Base-by-base conservation (phyloP, 176 grass and related monocot species). In the Areca catechu region DNA sequence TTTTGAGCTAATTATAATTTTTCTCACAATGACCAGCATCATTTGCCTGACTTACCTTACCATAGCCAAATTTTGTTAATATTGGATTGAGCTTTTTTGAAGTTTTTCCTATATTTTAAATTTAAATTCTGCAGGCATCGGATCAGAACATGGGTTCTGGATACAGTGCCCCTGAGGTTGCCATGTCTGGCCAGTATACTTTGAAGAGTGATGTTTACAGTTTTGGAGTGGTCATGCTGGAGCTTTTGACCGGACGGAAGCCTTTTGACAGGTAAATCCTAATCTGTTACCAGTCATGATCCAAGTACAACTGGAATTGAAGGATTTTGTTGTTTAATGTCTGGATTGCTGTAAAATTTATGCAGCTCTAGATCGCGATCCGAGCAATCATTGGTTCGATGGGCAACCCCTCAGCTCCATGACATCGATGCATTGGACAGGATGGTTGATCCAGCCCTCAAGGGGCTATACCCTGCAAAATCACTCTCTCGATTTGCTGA, bases 151-250 rank as follows among this genome's bases (percentile, higher is more conserved):
- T 79, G 0, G 86, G 91, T 43, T 90, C 86, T 0, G 86, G 82
- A 70, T 84, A 86, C 54, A 77, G 74, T 58, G 83, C 87, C 50
- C 93, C 84, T 16, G 93, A 98, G 68, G 81, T 86, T 65, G 78
- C 80, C 56, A 98, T 85, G 84, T 89, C 79, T 59, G 87, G 81
- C 34, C 78, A 89, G 67, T 89, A 92, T 65, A 98, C 79, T 21
- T 57, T 89, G 55, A 98, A 98, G 75, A 98, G 93, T 54, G 93
- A 98, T 69, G 81, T 98, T 16, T 98, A 98, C 78, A 83, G 70
- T 29, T 92, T 98, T 70, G 93, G 93, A 54, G 83, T 92, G 27
- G 84, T 98, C 70, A 98, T 98, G 93, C 74, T 98, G 50, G 93
- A 98, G 75, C 81, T 98, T 60, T 75, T 98, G 81, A 98, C 93